Evolutionary conservation across 768 basidiomycete species (phyloP).

Genomic region (Botryobasidium botryosum): DNA sequence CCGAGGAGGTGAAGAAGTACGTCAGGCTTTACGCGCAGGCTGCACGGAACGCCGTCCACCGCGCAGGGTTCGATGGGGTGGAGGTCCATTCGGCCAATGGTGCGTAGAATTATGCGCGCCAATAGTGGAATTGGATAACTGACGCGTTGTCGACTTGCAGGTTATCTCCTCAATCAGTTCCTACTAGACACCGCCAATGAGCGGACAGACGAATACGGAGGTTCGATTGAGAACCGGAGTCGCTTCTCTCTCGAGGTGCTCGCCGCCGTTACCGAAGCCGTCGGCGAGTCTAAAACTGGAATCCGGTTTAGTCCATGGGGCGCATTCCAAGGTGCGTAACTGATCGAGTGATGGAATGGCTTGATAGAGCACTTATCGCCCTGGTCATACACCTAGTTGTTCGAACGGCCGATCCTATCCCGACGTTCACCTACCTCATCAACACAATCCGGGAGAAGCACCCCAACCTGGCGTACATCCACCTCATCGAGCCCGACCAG

Average conservation of each 20-base stretch:
- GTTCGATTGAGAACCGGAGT: constrained; percentile 23
- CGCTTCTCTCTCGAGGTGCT: constrained; percentile 19
- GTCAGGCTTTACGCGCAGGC: constrained; percentile 16
- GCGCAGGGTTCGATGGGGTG: constrained; percentile 23
- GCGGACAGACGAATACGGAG: constrained; percentile 25
- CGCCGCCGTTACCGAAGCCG: background rate
- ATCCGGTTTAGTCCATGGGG: background rate
- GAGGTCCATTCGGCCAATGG: constrained; percentile 20
- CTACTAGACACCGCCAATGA: constrained; percentile 17
- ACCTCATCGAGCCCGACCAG: background rate
- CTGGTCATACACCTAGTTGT: background rate
- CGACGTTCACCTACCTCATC: background rate
- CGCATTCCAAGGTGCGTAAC: background rate
- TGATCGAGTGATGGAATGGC: background rate
- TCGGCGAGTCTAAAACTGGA: background rate
- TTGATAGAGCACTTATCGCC: background rate
- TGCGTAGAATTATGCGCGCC: background rate
- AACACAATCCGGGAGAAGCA: background rate
- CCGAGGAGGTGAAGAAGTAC: constrained; percentile 16
- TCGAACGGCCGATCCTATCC: background rate
- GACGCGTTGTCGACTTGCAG: constrained; percentile 4
- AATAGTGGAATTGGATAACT: background rate
- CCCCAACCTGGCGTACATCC: background rate
- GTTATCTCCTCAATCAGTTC: constrained; percentile 20
- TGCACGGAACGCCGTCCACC: constrained; percentile 16